Base-by-base conservation (phyloP, 108 stramenopile genomes). In the Nannochloropsis salina region DNA sequence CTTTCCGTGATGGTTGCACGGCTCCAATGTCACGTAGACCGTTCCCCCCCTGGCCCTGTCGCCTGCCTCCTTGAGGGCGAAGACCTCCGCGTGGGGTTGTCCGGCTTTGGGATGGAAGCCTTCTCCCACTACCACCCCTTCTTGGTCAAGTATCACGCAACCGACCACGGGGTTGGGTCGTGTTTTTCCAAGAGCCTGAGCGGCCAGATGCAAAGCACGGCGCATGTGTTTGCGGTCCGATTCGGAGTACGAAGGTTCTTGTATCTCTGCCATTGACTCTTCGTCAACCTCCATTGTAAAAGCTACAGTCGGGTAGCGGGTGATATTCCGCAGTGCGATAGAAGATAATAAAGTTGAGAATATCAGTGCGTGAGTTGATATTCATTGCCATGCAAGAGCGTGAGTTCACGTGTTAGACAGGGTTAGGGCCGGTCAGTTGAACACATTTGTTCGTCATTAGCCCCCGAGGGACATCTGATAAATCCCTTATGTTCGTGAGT, bases 11-110 rank as follows among this genome's bases (percentile, higher is more conserved):
- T 91, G 91, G 74, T 90, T 91, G 88, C 91, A 91, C 5, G 91
- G 91, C 88, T 91, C 91, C 84, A 91, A 84, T 10, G 91, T 89
- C n/a, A 91, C 91, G 86, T 91, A 91, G 9, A 88, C 91, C 8
- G 91, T 91, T 9, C 85, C 85, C 5, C 90, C 91, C 42, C 81
- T 83, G 9, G 91, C 87, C 20, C 82, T 42, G 22, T 44, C 87
- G 41, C 90, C 88, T 9, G 89, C 89, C 86, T 91, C 87, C 9
- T 88, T 85, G 21, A 91, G 89, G 6, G 90, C 90, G 43, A 82
- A 84, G 42, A 90, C 89, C 84, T 90, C 91, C 6, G 91, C 91
- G 20, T 91, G 91, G 8, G 91, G 90, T 83, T 90, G 82, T 8
- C 91, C 91, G 9, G 91, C 90, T 45, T 81, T 90, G 9, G 90